A percentile compares a stretch with the other conserved stretches of the same genome.
These are phyloP conservation scores for Trichomonas tenax DNA, from an alignment of 208 protist genomes.

Conservation along the genomic window DNA sequence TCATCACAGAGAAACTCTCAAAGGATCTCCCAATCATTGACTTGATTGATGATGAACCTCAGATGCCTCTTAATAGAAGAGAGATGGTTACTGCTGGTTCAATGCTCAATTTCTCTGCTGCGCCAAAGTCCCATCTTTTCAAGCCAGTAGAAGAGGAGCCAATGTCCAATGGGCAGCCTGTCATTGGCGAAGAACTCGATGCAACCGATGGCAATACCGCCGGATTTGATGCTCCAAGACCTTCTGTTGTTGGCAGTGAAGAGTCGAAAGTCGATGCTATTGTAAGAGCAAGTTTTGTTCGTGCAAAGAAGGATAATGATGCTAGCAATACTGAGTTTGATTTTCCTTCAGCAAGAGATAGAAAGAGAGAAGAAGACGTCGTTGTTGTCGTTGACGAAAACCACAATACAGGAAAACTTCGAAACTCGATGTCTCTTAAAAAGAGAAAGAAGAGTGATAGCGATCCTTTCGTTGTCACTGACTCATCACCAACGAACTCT, in stretches of 20 bases:
- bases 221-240: not conserved
- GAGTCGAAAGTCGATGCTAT: not conserved
- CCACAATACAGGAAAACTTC: not conserved
- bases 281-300: not conserved
- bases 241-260: not conserved
- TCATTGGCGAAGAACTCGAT: not conserved
- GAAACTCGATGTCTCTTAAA: not conserved
- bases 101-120: not conserved
- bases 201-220: not conserved
- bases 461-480: not conserved
- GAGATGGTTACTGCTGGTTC: not conserved
- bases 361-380: not conserved
- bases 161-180: not conserved
- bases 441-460: not conserved
- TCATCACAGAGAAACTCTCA: not conserved
- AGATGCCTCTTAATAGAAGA: not conserved
- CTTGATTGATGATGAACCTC: not conserved
- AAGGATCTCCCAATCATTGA: not conserved
- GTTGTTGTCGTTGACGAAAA: not conserved
- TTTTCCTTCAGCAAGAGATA: no score
- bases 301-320: not conserved
- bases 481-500: not conserved
- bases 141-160: not conserved
- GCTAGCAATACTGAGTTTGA: not conserved
- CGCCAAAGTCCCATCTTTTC: not conserved